phyloP scores from a whole-genome alignment of 2,329 filamentous ascomycete genomes.

The Diplodia mutila region DNA sequence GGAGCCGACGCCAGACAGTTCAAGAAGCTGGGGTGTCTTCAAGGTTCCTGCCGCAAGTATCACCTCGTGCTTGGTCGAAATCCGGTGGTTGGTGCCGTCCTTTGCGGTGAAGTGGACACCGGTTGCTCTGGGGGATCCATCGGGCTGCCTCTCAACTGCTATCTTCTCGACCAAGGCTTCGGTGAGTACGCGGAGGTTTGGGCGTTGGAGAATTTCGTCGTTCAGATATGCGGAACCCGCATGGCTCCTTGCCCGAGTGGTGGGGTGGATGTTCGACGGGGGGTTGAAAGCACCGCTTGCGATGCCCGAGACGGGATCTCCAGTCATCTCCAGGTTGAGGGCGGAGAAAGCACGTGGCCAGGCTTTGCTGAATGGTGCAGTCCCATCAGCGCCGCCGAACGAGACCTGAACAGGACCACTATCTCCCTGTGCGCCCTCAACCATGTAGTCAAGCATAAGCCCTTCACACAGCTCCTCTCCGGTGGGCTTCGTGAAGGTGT shows the following conservation, averaged over 20 bases:
- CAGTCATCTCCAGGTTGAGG: conserved; percentile 27
- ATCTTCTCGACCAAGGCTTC: conserved; percentile 26
- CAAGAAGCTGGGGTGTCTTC: conserved; percentile 38
- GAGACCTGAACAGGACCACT: conserved; percentile 29
- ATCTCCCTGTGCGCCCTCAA: conserved; percentile 24
- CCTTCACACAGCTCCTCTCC: conserved; percentile 31
- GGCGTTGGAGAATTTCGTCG: conserved; percentile 26
- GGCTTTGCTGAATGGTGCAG: conserved; percentile 21
- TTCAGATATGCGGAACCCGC: conserved; percentile 32
- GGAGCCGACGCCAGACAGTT: conserved; percentile 39
- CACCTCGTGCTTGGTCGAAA: conserved; percentile 37
- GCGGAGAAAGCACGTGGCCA: conserved; percentile 30
- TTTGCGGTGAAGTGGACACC: conserved; percentile 18
- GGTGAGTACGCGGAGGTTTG: conserved; percentile 32
- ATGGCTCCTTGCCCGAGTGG: conserved; percentile 26
- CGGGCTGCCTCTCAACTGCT: conserved; percentile 20
- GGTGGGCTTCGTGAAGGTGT: neutral
- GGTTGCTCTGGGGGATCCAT: conserved; percentile 12
- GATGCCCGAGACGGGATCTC: conserved; percentile 27
- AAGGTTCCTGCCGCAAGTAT: conserved; percentile 36
- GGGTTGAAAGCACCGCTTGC: conserved; percentile 26
- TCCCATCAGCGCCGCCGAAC: conserved; percentile 25
- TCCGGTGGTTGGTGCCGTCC: conserved; percentile 20
- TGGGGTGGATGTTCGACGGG: conserved; percentile 24
- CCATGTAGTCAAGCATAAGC: conserved; percentile 28